Conservation (phyloP, 495 filamentous ascomycete species). For the Xylaria grammica region DNA sequence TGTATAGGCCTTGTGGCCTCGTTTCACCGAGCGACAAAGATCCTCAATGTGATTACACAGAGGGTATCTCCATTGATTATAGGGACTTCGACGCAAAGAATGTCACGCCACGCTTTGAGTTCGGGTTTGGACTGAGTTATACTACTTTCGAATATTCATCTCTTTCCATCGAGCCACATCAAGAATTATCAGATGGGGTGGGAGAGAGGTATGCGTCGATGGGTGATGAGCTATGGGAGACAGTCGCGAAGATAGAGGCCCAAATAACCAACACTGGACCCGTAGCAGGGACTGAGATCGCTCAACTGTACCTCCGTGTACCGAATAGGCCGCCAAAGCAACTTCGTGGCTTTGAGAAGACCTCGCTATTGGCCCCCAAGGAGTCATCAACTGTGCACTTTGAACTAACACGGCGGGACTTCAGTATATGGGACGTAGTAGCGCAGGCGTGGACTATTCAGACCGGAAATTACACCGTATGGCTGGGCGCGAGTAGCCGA, state of each 20-base stretch:
- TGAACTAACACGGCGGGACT: constrained; percentile 73
- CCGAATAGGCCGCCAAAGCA: constrained; percentile 66
- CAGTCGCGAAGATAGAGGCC: constrained; percentile 60
- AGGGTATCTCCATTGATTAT: constrained; percentile 70
- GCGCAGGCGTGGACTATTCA: constrained; percentile 82
- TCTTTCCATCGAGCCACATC: constrained; percentile 42
- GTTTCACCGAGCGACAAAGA: constrained; percentile 49
- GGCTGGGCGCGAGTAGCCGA: constrained; percentile 55
- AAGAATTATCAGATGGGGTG: constrained; percentile 38
- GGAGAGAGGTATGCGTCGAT: constrained; percentile 53
- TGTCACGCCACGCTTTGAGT: constrained; percentile 69
- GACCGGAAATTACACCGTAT: constrained; percentile 46
- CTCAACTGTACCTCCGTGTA: constrained; percentile 71
- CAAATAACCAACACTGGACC: constrained; percentile 70
- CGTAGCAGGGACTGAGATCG: constrained; percentile 68
- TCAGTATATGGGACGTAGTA: constrained; percentile 70
- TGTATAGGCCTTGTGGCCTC: constrained; percentile 39
- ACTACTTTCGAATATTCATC: constrained; percentile 64
- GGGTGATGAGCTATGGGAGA: constrained; percentile 69
- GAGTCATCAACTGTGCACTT: constrained; percentile 64
- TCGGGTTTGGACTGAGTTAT: constrained; percentile 74
- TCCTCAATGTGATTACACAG: constrained; percentile 66
- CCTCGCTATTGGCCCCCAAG: constrained; percentile 58
- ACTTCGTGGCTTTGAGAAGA: constrained; percentile 79
- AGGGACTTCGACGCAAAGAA: constrained; percentile 67